phyloP scores from a whole-genome alignment of 352 stramenopile species.

The Phytophthora sojae region DNA sequence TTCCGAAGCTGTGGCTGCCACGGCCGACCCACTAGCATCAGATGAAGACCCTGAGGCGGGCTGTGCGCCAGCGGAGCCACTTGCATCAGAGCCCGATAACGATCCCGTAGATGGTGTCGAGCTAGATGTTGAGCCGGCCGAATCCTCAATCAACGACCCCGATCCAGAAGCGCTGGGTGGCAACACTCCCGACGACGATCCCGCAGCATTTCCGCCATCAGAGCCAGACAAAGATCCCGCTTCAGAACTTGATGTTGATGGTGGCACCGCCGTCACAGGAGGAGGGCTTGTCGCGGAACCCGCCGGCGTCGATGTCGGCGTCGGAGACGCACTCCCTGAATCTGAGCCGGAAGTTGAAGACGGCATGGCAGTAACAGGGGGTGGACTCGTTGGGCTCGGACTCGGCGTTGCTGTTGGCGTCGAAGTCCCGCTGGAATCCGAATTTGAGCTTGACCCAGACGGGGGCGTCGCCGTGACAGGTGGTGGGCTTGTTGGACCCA shows the following conservation, averaged over 20 bases:
- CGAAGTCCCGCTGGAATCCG: conserved; percentile 4
- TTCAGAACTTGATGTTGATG: conserved; percentile 11
- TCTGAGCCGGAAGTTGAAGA: conserved; percentile 13
- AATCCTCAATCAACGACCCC: not conserved
- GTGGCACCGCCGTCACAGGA: conserved; percentile 19
- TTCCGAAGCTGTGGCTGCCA: conserved; percentile 5
- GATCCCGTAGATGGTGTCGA: conserved; percentile 9
- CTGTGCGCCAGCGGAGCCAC: conserved; percentile 3
- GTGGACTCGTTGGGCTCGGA: conserved; percentile 26
- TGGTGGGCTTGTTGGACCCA: conserved; percentile 15
- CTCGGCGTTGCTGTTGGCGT: conserved; percentile 15
- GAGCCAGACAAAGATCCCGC: conserved; percentile 5
- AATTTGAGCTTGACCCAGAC: not conserved
- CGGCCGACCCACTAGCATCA: conserved; percentile 3
- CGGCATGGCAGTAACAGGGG: conserved; percentile 30
- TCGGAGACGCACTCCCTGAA: conserved; percentile 7
- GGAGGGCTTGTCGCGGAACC: conserved; percentile 21
- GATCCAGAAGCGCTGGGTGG: conserved; percentile 6
- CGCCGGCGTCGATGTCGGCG: conserved; percentile 12
- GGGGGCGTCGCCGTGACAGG: conserved; percentile 20
- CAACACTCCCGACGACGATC: conserved; percentile 2
- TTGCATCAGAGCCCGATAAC: conserved; percentile 7
- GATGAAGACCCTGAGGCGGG: conserved; percentile 9
- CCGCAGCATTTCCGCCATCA: not conserved
- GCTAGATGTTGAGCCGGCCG: conserved; percentile 7